Percentiles rank a stretch among this genome's conserved stretches.
Evolutionary conservation across 352 stramenopile species (phyloP).

Genomic region (Thalassiosira livingstoniorum): DNA sequence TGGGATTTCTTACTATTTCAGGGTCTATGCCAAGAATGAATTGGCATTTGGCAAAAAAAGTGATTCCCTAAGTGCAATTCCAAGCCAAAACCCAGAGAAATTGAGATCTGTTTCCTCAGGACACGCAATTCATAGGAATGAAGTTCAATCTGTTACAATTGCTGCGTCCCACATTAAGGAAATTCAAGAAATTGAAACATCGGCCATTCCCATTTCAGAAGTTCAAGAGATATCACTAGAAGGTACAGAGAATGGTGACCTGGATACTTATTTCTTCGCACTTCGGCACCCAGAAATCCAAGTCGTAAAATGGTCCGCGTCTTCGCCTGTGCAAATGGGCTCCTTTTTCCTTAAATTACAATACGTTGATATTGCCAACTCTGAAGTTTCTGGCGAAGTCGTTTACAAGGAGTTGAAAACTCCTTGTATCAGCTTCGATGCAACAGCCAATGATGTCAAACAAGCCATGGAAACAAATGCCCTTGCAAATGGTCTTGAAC

Average conservation of each 20-base stretch:
- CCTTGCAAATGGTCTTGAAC: slow-evolving; percentile 51
- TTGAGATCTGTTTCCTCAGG: slow-evolving; percentile 53
- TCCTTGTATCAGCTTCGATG: slow-evolving; percentile 82
- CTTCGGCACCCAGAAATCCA: slow-evolving; percentile 85
- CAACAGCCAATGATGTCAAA: slow-evolving; percentile 73
- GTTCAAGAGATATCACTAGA: slow-evolving; percentile 81
- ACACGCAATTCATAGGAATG: slow-evolving; percentile 84
- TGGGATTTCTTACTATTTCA: slow-evolving; percentile 83
- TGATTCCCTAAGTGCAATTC: slow-evolving; percentile 54
- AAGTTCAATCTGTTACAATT: slow-evolving; percentile 90
- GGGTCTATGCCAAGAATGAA: slow-evolving; percentile 69
- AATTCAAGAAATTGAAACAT: slow-evolving; percentile 81
- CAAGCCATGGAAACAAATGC: slow-evolving; percentile 63
- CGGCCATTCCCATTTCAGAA: slow-evolving; percentile 75
- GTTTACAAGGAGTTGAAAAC: slow-evolving; percentile 75
- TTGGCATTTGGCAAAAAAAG: slow-evolving; percentile 67
- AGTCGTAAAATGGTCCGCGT: slow-evolving; percentile 67
- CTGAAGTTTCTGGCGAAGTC: slow-evolving; percentile 50
- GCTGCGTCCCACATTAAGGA: slow-evolving; percentile 77
- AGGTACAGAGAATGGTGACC: slow-evolving; percentile 49
- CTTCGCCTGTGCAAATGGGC: slow-evolving; percentile 58
- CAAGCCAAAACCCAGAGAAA: slow-evolving; percentile 59
- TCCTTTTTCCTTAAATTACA: slow-evolving; percentile 68
- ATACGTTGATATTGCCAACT: slow-evolving; percentile 61
- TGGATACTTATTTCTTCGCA: slow-evolving; percentile 69